Conservation (phyloP, 2,329 filamentous ascomycete species). For the Aspergillus tamarii region DNA sequence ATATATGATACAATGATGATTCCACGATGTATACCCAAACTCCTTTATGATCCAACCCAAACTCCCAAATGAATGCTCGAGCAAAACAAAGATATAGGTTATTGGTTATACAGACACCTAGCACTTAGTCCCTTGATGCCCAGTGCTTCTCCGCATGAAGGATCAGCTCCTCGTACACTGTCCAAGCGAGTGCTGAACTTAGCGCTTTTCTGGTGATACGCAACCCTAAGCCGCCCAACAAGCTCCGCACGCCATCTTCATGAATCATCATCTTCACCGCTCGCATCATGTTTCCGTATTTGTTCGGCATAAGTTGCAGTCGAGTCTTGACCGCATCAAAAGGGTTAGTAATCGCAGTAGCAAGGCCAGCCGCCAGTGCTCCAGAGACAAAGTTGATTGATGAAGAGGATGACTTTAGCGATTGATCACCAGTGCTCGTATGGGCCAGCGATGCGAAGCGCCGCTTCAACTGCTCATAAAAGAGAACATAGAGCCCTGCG, state of each 20-base stretch:
- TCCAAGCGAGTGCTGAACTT: conserved; percentile 96
- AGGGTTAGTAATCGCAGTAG: conserved; percentile 89
- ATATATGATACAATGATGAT: conserved; percentile 25
- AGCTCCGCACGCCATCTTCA: conserved; percentile 76
- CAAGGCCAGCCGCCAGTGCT: conserved; percentile 76
- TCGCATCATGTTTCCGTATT: conserved; percentile 81
- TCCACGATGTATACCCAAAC: conserved; percentile 13
- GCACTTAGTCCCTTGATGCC: conserved; percentile 33
- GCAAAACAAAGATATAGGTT: neutral
- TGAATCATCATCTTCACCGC: conserved; percentile 76
- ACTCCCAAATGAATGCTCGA: neutral
- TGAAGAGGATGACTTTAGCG: conserved; percentile 29
- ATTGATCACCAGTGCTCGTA: conserved; percentile 22
- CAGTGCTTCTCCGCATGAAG: conserved; percentile 64
- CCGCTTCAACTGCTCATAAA: conserved; percentile 71
- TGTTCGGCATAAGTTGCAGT: conserved; percentile 82
- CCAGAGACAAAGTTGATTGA: conserved; percentile 86
- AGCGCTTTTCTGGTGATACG: conserved; percentile 89
- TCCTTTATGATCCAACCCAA: neutral
- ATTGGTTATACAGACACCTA: conserved; percentile 21
- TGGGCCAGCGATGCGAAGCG: conserved; percentile 32
- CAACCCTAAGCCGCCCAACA: conserved; percentile 84
- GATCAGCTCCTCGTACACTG: conserved; percentile 91
- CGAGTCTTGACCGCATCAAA: conserved; percentile 97
- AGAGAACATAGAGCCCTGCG: conserved; percentile 88